Evolutionary conservation across 1,284 basidiomycete species (phyloP).

Genomic region (Ustanciosporium gigantosporum): DNA sequence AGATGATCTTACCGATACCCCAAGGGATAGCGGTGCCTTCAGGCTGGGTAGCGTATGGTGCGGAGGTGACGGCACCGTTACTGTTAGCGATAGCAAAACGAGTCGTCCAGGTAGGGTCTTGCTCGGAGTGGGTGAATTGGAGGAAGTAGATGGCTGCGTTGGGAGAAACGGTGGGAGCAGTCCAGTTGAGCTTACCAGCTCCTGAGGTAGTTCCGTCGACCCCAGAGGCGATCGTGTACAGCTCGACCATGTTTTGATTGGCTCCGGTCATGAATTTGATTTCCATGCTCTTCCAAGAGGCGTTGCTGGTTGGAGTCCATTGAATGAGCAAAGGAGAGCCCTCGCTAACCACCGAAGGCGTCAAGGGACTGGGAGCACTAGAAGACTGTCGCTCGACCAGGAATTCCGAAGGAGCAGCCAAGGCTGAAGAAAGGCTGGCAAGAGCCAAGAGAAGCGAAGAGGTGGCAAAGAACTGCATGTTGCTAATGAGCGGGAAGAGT

Average conservation of each 20-base stretch:
- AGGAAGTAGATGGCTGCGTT: slow-evolving; percentile 52
- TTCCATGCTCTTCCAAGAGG: slow-evolving; percentile 62
- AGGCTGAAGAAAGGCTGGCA: slow-evolving; percentile 16
- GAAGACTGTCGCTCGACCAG: slow-evolving; percentile 17
- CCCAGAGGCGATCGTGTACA: slow-evolving; percentile 70
- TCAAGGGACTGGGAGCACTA: slow-evolving; percentile 18
- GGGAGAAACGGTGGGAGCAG: slow-evolving; percentile 76
- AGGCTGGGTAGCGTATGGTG: slow-evolving; percentile 67
- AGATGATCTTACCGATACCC: slow-evolving; percentile 71
- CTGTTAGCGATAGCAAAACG: slow-evolving; percentile 76
- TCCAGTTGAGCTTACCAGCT: slow-evolving; percentile 65
- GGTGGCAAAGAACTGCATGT: slow-evolving; percentile 33
- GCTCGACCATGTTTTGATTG: slow-evolving; percentile 72
- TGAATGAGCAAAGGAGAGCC: slow-evolving; percentile 31
- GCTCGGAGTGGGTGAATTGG: slow-evolving; percentile 51
- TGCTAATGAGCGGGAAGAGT: too few species aligned
- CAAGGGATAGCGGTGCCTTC: slow-evolving; percentile 68
- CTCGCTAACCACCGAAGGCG: slow-evolving; percentile 14
- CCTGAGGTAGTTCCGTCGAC: slow-evolving; percentile 67
- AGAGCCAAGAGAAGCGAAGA: slow-evolving; percentile 20
- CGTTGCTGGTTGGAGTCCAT: slow-evolving; percentile 29
- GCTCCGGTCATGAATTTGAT: slow-evolving; percentile 72
- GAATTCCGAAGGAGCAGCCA: slow-evolving; percentile 4
- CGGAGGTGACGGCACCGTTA: slow-evolving; percentile 65
- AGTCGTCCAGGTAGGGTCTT: slow-evolving; percentile 72